Percentiles rank a stretch among this genome's conserved stretches.
These are phyloP conservation scores for Neonectria faginata DNA, from an alignment of 2,329 filamentous ascomycete species.

Conservation along the genomic window DNA sequence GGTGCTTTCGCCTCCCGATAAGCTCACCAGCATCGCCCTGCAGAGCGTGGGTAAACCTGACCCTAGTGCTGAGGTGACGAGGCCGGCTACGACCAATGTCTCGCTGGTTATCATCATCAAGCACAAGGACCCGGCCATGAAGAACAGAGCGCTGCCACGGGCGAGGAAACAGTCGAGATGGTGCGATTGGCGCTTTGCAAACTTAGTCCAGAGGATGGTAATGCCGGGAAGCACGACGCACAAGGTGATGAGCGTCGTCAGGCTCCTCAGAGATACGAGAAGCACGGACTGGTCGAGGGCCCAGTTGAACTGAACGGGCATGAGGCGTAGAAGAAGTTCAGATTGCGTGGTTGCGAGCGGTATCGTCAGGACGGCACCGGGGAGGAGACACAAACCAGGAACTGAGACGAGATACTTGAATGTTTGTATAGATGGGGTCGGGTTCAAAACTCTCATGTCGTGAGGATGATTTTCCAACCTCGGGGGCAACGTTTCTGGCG, in stretches of 20 bases:
- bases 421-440: constrained; percentile 5
- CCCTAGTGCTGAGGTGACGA: constrained; percentile 39
- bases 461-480: constrained; percentile 1
- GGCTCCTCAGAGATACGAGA: constrained; percentile 40
- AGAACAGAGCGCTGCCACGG: constrained; percentile 35
- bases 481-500: constrained; percentile 39
- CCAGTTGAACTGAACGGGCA: constrained; percentile 46
- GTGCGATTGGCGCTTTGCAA: constrained; percentile 11
- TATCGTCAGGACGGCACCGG: constrained; percentile 39
- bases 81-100: constrained; percentile 38
- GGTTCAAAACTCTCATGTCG: constrained; percentile 2
- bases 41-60: constrained; percentile 44
- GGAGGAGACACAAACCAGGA: constrained; percentile 41
- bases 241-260: constrained; percentile 39
- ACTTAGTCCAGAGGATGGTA: constrained; percentile 27
- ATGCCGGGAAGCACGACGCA: constrained; percentile 38
- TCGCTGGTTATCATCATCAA: constrained; percentile 38
- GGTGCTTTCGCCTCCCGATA: constrained; percentile 27
- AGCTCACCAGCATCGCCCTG: constrained; percentile 41
- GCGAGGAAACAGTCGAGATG: constrained; percentile 35
- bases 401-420: constrained; percentile 33
- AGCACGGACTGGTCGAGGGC: constrained; percentile 36
- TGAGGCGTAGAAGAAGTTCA: constrained; percentile 40
- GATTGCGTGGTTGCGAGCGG: constrained; percentile 40
- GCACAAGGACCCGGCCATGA: constrained; percentile 41